Evolutionary conservation across 805 yeast species (phyloP).

Genomic region (Saccharomyces eubayanus): DNA sequence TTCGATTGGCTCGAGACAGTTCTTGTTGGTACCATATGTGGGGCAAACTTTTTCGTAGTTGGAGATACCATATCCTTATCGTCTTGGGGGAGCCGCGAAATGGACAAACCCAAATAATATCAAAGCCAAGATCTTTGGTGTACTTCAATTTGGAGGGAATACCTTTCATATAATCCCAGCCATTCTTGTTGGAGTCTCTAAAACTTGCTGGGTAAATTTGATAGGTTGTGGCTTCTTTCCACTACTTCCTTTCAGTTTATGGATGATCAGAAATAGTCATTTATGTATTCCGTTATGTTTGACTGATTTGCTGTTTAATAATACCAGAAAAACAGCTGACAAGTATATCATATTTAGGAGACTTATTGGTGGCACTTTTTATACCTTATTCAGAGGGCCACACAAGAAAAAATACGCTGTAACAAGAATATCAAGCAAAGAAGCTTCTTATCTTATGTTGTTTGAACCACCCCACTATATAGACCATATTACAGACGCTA

Average conservation of each 20-base stretch:
- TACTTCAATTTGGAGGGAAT: conserved; percentile 46
- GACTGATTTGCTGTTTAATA: neutral
- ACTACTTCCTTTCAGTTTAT: conserved; percentile 30
- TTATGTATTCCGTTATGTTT: neutral
- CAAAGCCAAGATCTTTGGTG: conserved; percentile 43
- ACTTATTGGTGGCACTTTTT: neutral
- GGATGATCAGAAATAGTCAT: conserved; percentile 2
- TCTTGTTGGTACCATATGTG: conserved; percentile 44
- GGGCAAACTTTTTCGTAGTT: conserved; percentile 32
- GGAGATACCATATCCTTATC: conserved; percentile 55
- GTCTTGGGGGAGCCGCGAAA: conserved; percentile 46
- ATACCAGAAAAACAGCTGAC: neutral
- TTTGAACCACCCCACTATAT: neutral
- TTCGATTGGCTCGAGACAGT: conserved; percentile 40
- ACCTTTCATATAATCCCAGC: conserved; percentile 41
- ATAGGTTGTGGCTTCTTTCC: conserved; percentile 49
- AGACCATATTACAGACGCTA: neutral
- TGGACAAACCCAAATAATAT: conserved; percentile 50
- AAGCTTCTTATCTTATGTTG: neutral
- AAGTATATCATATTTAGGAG: neutral
- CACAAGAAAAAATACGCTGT: neutral
- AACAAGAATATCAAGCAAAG: neutral
- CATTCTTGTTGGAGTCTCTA: conserved; percentile 51
- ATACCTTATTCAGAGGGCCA: neutral
- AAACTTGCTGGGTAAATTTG: conserved; percentile 55